Evolutionary conservation across 2,329 filamentous ascomycete species (phyloP).

Genomic region (Ciborinia camelliae): DNA sequence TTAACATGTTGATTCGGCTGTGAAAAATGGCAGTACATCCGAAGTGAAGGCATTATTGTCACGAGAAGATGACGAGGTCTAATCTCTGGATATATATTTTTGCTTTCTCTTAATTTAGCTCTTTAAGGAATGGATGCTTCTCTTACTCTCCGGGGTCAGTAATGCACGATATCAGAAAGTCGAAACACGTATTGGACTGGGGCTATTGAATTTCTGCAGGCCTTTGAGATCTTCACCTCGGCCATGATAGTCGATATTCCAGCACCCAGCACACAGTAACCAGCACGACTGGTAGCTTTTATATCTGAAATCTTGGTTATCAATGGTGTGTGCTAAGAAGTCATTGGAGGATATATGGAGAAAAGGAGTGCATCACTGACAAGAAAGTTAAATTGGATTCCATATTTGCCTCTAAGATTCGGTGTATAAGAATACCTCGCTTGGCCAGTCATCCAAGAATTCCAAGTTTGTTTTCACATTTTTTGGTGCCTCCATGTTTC

Average conservation of each 20-base stretch:
- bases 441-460: background rate
- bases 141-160: no score
- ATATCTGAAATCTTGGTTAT: background rate
- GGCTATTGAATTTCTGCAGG: background rate
- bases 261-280: background rate
- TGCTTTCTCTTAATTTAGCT: no score
- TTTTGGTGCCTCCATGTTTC: background rate
- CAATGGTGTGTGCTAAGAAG: background rate
- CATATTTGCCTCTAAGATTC: no score
- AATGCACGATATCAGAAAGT: background rate
- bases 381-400: background rate
- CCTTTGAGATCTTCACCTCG: rapidly evolving
- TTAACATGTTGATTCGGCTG: background rate
- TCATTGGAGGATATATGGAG: background rate
- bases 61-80: background rate
- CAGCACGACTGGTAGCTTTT: background rate
- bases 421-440: background rate
- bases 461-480: no score
- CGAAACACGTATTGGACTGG: no score
- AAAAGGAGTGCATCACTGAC: no score
- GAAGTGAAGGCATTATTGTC: background rate
- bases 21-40: no score
- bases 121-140: no score
- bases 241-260: background rate
- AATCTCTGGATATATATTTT: background rate